These are phyloP conservation scores for Abrus precatorius DNA, from an alignment of 306 rosid genomes.

Conservation along the genomic window DNA sequence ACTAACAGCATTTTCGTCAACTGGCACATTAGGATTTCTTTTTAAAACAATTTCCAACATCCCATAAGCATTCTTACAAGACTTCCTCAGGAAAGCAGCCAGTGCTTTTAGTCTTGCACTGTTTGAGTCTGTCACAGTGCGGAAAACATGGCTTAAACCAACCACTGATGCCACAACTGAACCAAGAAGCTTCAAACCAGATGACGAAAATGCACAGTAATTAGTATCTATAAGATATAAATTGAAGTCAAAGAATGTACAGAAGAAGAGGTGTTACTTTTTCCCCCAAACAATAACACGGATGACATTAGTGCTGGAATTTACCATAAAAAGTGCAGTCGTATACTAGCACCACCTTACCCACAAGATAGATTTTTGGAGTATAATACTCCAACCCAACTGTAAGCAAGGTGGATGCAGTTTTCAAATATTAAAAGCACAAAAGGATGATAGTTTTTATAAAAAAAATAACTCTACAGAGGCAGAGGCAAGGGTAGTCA, in stretches of 20 bases:
- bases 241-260: constrained; percentile 37
- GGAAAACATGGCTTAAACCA: constrained; percentile 81
- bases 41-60: constrained; percentile 60
- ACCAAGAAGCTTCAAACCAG: constrained; percentile 61
- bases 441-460: constrained; percentile 33
- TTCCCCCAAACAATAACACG: constrained; percentile 34
- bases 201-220: constrained; percentile 47
- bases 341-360: constrained; percentile 11
- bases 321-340: constrained; percentile 5
- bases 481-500: constrained; percentile 18
- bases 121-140: constrained; percentile 64
- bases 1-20: constrained; percentile 81
- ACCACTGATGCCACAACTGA: constrained; percentile 79
- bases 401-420: constrained; percentile 28
- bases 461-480: background rate
- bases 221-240: constrained; percentile 51
- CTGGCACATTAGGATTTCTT: constrained; percentile 70
- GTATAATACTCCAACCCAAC: constrained; percentile 33
- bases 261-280: constrained; percentile 37
- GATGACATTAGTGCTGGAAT: constrained; percentile 32
- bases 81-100: constrained; percentile 67
- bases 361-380: background rate
- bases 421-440: constrained; percentile 29
- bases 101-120: constrained; percentile 66
- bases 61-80: constrained; percentile 55